Evolutionary conservation across 129 eudicot species (phyloP).

Genomic region (Flaveria brownii): DNA sequence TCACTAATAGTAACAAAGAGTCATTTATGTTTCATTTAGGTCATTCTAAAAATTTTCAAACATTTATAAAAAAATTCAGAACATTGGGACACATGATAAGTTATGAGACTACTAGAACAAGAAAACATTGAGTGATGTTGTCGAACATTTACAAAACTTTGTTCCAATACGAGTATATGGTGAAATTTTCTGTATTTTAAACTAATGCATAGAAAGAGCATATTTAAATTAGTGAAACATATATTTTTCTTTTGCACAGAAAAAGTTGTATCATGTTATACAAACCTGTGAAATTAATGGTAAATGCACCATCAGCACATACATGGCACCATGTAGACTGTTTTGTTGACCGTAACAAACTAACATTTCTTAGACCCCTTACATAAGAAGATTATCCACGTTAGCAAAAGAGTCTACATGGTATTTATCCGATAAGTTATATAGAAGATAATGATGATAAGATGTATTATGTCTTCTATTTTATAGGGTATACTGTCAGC

Average conservation of each 20-base stretch:
- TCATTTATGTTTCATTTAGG: no score
- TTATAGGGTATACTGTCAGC: slow-evolving; percentile 78
- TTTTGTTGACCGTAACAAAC: not conserved
- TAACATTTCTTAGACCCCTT: not conserved
- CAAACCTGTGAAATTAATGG: not conserved
- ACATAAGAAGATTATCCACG: not conserved
- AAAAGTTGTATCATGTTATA: not conserved
- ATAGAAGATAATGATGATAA: slow-evolving; percentile 2
- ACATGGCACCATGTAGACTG: not conserved
- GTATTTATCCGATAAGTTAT: not conserved
- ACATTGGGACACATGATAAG: no score
- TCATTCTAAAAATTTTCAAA: no score
- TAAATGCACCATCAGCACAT: not conserved
- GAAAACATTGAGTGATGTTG: no score
- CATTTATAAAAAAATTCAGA: no score
- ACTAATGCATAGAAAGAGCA: slow-evolving; percentile 3
- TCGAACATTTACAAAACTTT: no score
- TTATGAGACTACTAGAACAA: no score
- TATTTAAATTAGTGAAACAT: not conserved
- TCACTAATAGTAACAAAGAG: no score
- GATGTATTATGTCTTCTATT: slow-evolving; percentile 6
- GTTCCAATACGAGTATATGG: no score
- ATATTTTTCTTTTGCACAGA: no score
- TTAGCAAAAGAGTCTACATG: not conserved
- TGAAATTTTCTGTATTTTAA: not conserved